These are phyloP conservation scores for Yarrowia sp. DNA, from an alignment of 805 yeast species.

Conservation along the genomic window DNA sequence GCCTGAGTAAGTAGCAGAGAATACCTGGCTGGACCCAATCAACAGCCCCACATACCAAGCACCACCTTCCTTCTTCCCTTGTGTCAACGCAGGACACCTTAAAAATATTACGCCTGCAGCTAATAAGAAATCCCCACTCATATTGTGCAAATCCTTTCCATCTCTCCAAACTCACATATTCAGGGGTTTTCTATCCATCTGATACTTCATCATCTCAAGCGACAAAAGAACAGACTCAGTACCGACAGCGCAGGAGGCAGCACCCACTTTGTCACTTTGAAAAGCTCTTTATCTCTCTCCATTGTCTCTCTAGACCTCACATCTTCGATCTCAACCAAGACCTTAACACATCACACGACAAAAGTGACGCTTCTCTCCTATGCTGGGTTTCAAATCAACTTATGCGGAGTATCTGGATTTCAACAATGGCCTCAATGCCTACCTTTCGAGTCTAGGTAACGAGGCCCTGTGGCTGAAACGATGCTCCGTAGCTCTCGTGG, in stretches of 20 bases:
- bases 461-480: constrained; percentile 18
- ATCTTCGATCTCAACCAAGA: not conserved
- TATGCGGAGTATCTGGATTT: constrained; percentile 11
- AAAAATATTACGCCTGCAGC: constrained; percentile 1
- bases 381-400: constrained; percentile 4
- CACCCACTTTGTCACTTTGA: not conserved
- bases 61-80: not conserved
- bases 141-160: not conserved
- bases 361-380: not conserved
- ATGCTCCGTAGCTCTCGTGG: not conserved
- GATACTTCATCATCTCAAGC: not conserved
- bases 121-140: not conserved
- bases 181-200: not conserved
- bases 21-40: no score
- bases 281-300: no score
- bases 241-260: not conserved
- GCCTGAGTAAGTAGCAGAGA: no score
- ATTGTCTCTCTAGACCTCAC: no score
- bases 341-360: not conserved
- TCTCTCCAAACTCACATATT: not conserved
- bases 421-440: not conserved
- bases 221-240: not conserved
- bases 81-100: not conserved
- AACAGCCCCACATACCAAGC: not conserved
- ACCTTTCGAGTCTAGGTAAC: not conserved